phyloP scores from a whole-genome alignment of 306 rosid genomes.

The Ceratonia siliqua region DNA sequence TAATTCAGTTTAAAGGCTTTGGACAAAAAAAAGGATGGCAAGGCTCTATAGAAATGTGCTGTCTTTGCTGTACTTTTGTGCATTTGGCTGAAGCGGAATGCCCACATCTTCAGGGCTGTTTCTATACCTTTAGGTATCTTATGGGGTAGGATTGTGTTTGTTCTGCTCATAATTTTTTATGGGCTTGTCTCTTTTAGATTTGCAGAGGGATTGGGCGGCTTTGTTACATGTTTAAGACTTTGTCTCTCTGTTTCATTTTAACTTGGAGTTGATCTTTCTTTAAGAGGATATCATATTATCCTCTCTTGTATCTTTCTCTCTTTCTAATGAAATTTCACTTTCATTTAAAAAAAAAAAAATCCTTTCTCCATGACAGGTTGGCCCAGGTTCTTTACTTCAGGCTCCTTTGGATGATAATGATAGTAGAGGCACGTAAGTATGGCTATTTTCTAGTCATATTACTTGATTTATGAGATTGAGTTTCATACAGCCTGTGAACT shows the following conservation, averaged over 20 bases:
- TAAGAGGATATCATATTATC: not conserved
- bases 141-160: too few species aligned
- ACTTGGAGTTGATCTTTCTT: not conserved
- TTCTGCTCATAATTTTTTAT: too few species aligned
- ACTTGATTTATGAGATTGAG: constrained; percentile 23
- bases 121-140: too few species aligned
- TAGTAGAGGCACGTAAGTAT: constrained; percentile 77
- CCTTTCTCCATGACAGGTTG: constrained; percentile 65
- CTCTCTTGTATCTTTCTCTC: not conserved
- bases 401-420: constrained; percentile 87
- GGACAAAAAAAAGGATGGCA: too few species aligned
- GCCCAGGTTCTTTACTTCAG: constrained; percentile 89
- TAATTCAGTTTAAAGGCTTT: too few species aligned
- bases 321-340: not conserved
- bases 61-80: too few species aligned
- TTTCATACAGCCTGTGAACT: constrained; percentile 26
- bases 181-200: too few species aligned
- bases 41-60: too few species aligned
- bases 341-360: not conserved
- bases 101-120: too few species aligned
- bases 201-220: too few species aligned
- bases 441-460: constrained; percentile 31
- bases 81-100: too few species aligned
- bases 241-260: not conserved
- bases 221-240: not conserved